These are phyloP conservation scores for Wickerhamomyces bisporus DNA, from an alignment of 805 yeast species.

Conservation along the genomic window DNA sequence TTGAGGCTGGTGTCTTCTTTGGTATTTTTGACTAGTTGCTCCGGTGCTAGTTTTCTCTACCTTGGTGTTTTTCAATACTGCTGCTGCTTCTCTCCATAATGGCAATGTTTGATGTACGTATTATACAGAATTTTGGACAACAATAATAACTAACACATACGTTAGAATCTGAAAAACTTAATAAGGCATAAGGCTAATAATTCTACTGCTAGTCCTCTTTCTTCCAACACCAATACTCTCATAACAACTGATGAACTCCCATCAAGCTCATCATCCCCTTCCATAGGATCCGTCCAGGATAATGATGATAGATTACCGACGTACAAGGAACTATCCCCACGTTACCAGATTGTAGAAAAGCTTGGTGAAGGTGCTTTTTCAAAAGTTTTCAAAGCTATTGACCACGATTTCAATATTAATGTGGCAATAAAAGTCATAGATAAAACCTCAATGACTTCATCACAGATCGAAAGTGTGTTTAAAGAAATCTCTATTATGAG, in stretches of 20 bases:
- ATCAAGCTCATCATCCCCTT: background rate
- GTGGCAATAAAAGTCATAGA: conserved; percentile 59
- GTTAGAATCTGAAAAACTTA: conserved; percentile 12
- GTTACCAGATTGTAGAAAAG: conserved; percentile 38
- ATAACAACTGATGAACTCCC: background rate
- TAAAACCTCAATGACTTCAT: conserved; percentile 59
- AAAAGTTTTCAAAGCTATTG: conserved; percentile 60
- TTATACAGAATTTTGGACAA: background rate
- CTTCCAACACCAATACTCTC: background rate
- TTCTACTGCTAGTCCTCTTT: background rate
- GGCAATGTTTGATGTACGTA: conserved; percentile 15
- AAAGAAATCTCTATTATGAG: conserved; percentile 79
- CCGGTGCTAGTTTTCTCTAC: background rate
- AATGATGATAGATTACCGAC: conserved; percentile 4
- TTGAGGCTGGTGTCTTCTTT: too few species aligned
- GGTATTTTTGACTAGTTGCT: too few species aligned
- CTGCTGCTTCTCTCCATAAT: background rate
- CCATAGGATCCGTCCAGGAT: background rate
- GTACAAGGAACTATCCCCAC: conserved; percentile 18
- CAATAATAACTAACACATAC: too few species aligned
- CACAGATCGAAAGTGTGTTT: conserved; percentile 62
- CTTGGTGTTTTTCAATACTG: background rate
- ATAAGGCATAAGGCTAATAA: conserved; percentile 5
- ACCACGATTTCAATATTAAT: conserved; percentile 10
- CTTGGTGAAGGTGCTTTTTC: conserved; percentile 86